These are phyloP conservation scores for Atalantia buxifolia DNA, from an alignment of 345 rosid species.

Conservation along the genomic window DNA sequence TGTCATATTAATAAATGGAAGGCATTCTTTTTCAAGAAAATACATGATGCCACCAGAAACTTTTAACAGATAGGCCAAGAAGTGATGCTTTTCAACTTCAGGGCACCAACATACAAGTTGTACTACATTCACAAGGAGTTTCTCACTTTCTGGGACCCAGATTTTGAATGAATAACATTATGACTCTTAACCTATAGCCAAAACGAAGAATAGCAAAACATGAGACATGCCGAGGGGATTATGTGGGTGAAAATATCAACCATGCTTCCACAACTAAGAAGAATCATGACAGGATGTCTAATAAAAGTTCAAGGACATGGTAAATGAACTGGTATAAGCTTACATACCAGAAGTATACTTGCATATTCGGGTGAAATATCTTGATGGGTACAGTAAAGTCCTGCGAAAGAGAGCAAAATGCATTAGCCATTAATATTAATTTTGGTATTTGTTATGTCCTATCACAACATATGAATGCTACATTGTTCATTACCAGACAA, in stretches of 20 bases:
- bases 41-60: not conserved
- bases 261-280: not conserved
- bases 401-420: conserved; percentile 25
- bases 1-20: not conserved
- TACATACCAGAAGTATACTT: conserved; percentile 79
- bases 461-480: not conserved
- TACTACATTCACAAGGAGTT: not conserved
- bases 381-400: conserved; percentile 94
- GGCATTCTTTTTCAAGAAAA: not conserved
- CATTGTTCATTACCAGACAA: conserved; percentile 59
- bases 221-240: not conserved
- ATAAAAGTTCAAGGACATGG: not conserved
- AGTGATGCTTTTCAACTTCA: not conserved
- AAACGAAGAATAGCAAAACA: not conserved
- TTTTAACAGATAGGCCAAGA: not conserved
- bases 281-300: not conserved
- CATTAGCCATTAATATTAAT: not conserved
- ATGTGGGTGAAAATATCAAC: not conserved
- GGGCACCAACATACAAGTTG: not conserved
- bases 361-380: conserved; percentile 96
- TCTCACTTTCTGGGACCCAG: not conserved
- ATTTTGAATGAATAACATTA: not conserved
- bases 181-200: not conserved
- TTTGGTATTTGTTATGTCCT: not conserved
- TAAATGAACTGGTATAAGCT: conserved; percentile 8